Conservation (phyloP, 225 moss, liverwort and hornwort genomes). For the Antitrichia curtipendula region DNA sequence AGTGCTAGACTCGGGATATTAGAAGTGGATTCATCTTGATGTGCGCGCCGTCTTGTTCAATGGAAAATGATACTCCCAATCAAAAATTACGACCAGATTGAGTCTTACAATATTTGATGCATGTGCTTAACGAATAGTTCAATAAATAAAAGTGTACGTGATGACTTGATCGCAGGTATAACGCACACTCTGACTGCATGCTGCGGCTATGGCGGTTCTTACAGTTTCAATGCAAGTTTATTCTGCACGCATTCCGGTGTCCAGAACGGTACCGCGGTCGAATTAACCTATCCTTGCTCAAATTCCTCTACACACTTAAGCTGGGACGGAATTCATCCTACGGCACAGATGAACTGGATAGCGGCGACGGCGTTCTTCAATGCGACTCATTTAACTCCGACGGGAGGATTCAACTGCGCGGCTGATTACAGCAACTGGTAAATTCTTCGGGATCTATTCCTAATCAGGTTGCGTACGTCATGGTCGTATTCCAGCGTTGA, state of each 20-base stretch:
- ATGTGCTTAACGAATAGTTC: background rate
- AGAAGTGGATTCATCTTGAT: background rate
- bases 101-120: background rate
- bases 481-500: background rate
- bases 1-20: background rate
- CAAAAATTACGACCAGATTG: background rate
- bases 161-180: conserved; percentile 6
- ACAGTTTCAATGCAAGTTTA: conserved; percentile 31
- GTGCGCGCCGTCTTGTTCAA: background rate
- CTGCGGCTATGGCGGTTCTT: conserved; percentile 48
- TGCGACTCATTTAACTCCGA: conserved; percentile 33
- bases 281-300: conserved; percentile 19
- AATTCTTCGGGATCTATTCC: background rate
- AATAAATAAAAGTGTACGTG: background rate
- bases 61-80: background rate
- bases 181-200: conserved; percentile 32
- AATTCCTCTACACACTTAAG: conserved; percentile 18
- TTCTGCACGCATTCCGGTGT: conserved; percentile 31
- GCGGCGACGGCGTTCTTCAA: conserved; percentile 36
- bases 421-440: conserved; percentile 47
- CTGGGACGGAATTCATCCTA: conserved; percentile 58
- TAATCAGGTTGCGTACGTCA: background rate
- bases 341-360: conserved; percentile 25
- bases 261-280: background rate
- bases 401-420: conserved; percentile 23